These are phyloP conservation scores for Heliophila coronopifolia DNA, from an alignment of 441 rosid genomes.

Conservation along the genomic window DNA sequence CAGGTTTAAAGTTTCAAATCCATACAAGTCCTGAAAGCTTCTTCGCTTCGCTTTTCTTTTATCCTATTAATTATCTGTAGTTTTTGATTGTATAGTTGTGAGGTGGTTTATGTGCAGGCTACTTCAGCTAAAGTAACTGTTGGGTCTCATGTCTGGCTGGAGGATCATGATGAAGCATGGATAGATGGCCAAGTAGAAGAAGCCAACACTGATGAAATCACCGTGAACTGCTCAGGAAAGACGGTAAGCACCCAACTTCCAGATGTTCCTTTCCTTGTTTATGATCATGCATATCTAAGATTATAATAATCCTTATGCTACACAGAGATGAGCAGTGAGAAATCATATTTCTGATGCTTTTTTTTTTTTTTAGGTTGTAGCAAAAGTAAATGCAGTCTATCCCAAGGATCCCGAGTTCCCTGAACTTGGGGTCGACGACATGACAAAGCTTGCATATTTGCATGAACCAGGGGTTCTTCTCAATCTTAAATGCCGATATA, in stretches of 20 bases:
- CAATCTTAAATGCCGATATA: slow-evolving; percentile 65
- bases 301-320: background rate
- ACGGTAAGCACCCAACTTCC: slow-evolving; percentile 35
- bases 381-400: slow-evolving; percentile 48
- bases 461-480: slow-evolving; percentile 91
- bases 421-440: slow-evolving; percentile 77
- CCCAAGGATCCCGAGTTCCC: slow-evolving; percentile 92
- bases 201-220: slow-evolving; percentile 49
- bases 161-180: slow-evolving; percentile 82
- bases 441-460: slow-evolving; percentile 91
- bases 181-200: slow-evolving; percentile 76
- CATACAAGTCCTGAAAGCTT: background rate
- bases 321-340: background rate
- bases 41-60: background rate
- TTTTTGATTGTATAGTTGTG: slow-evolving; percentile 4
- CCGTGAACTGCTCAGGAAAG: slow-evolving; percentile 54
- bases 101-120: slow-evolving; percentile 39
- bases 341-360: slow-evolving; percentile 1
- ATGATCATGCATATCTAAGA: background rate
- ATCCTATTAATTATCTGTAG: background rate
- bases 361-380: slow-evolving; percentile 48
- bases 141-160: slow-evolving; percentile 82
- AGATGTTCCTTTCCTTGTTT: background rate
- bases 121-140: slow-evolving; percentile 41
- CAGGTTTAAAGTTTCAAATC: background rate